Evolutionary conservation across 164 flowering plant species (phyloP).

Genomic region (Nelumbo lutea): DNA sequence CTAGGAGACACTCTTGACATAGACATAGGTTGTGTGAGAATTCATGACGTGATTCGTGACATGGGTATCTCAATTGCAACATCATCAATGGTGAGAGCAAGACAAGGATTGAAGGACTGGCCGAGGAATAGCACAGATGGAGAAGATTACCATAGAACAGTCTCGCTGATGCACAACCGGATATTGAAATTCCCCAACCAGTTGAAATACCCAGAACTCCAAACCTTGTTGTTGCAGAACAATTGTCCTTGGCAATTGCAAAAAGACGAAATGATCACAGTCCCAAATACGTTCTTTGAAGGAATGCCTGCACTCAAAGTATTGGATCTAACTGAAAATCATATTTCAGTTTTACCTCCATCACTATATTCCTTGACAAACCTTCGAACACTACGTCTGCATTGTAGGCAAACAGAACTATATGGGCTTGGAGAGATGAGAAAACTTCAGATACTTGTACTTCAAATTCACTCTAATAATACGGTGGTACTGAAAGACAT

Average conservation of each 20-base stretch:
- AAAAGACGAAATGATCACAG: no score
- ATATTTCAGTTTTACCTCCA: not conserved
- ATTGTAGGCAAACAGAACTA: not conserved
- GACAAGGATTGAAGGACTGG: not conserved
- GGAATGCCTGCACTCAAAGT: constrained; percentile 14
- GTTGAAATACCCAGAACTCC: constrained; percentile 8
- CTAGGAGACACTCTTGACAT: no score
- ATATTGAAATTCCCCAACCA: constrained; percentile 10
- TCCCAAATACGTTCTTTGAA: constrained; percentile 12
- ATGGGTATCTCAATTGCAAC: no score
- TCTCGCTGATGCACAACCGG: not conserved
- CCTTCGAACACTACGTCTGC: constrained; percentile 16
- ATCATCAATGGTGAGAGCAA: not conserved
- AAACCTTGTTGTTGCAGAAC: not conserved
- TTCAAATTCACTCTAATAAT: no score
- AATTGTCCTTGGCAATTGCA: no score
- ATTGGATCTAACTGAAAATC: not conserved
- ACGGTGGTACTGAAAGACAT: not conserved
- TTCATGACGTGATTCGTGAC: no score
- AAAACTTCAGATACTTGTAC: constrained; percentile 12
- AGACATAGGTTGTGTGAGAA: no score
- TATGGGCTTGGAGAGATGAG: constrained; percentile 7
- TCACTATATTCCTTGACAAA: not conserved
- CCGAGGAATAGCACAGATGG: not conserved
- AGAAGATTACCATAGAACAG: not conserved